Evolutionary conservation across 108 stramenopile genomes (phyloP), one percentile per base, ranked within the genome.

Genomic region (Pseudonitzschia multiseries): DNA sequence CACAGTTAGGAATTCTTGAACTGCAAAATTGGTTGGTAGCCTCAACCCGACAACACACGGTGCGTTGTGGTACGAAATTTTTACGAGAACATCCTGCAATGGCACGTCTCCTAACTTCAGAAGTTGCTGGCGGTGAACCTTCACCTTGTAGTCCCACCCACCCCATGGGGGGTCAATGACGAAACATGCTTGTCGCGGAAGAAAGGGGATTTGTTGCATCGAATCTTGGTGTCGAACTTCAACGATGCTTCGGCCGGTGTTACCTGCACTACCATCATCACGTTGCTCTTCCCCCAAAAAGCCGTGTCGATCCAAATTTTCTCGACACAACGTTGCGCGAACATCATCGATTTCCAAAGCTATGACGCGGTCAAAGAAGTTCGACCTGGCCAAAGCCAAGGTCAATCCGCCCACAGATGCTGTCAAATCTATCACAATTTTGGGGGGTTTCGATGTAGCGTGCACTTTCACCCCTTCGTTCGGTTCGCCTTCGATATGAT

Each of bases 161-260:
- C 83, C 83, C 83, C 83, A 84, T 1, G 83, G 83, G 40, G 83
- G 83, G 78, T 84, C 83, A 48, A 81, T 67, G 26, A 81, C 72
- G 36, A 84, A 44, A 41, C 76, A 79, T 29, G 56, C n/a, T 28
- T 21, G 26, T 28, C 44, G 33, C 4, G 77, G 60, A 12, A 81
- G 72, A 21, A 33, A 32, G 14, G 73, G 77, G 52, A 84, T 65
- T 18, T 60, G 59, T 21, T 71, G 57, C 20, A 84, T 67, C n/a
- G 83, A 69, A 75, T 84, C 80, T 51, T 46, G n/a, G 68, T 77
- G 72, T 0, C 41, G 29, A 14, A 84, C 73, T 22, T 84, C 44
- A 8, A 84, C 80, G 17, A 57, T 21, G 18, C 57, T 59, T 0
- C 29, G 61, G 40, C 61, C 32, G 10, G 4, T 26, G 22, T 2